phyloP scores from a whole-genome alignment of 306 rosid genomes.

The Vigna hirtella region DNA sequence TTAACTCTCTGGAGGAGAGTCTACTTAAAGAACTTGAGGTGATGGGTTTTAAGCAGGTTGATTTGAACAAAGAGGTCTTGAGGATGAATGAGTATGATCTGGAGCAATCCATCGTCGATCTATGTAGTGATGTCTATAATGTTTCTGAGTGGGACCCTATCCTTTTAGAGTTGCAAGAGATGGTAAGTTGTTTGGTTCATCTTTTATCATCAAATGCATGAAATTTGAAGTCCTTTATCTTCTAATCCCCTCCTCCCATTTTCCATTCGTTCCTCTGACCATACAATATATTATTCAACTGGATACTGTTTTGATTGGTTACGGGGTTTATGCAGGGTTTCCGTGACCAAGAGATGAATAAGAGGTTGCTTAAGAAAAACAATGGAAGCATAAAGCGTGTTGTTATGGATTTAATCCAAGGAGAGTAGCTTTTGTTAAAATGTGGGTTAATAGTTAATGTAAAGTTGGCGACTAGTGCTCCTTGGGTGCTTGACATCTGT shows the following conservation, averaged over 20 bases:
- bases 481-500: conserved; percentile 11
- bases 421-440: conserved; percentile 54
- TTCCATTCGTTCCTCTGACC: background rate
- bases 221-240: background rate
- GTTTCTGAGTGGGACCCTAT: conserved; percentile 85
- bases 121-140: conserved; percentile 74
- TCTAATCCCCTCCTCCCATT: background rate
- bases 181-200: conserved; percentile 57
- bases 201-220: background rate
- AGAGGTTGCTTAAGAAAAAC: conserved; percentile 78
- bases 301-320: conserved; percentile 13
- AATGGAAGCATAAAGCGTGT: conserved; percentile 90
- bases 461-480: background rate
- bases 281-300: background rate
- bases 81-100: conserved; percentile 72
- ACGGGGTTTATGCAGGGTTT: conserved; percentile 70
- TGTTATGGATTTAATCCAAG: conserved; percentile 83
- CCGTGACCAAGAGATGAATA: conserved; percentile 66
- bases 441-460: conserved; percentile 23
- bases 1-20: conserved; percentile 54
- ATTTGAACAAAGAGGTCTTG: conserved; percentile 83
- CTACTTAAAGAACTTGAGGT: conserved; percentile 82
- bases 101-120: conserved; percentile 77
- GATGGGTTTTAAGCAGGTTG: conserved; percentile 84
- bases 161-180: conserved; percentile 78